Evolutionary conservation across 345 rosid genomes (phyloP).

Genomic region (Corchorus olitorius): DNA sequence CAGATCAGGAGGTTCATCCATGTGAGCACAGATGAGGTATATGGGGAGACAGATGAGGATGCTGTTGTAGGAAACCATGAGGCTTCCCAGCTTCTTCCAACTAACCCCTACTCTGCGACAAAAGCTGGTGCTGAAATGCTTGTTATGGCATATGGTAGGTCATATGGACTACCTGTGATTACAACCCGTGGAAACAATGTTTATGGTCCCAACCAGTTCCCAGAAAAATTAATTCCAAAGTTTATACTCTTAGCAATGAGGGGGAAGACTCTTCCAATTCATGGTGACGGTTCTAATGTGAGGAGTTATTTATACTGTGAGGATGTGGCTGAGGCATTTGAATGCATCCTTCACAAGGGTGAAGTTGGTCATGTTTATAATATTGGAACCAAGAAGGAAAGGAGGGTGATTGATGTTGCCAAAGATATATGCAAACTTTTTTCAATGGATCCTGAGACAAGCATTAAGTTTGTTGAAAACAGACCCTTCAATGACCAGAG

Average conservation of each 20-base stretch:
- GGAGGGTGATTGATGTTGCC: conserved; percentile 90
- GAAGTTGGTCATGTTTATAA: conserved; percentile 90
- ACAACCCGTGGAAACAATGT: conserved; percentile 95
- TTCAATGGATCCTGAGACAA: conserved; percentile 57
- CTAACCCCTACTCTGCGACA: conserved; percentile 89
- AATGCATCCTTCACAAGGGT: conserved; percentile 85
- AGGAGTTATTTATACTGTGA: conserved; percentile 88
- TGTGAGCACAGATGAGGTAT: conserved; percentile 92
- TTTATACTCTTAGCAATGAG: conserved; percentile 82
- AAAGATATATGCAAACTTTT: conserved; percentile 74
- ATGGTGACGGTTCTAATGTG: conserved; percentile 86
- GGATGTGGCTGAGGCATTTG: conserved; percentile 96
- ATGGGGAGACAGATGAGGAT: conserved; percentile 93
- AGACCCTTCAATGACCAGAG: conserved; percentile 93
- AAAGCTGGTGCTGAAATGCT: conserved; percentile 97
- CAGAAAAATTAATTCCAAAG: conserved; percentile 87
- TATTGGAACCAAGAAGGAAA: conserved; percentile 82
- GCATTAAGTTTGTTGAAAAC: conserved; percentile 79
- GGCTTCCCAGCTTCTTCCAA: conserved; percentile 95
- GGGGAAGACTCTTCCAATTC: conserved; percentile 76
- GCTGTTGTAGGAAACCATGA: conserved; percentile 92
- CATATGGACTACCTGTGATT: conserved; percentile 87
- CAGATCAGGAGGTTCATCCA: conserved; percentile 87
- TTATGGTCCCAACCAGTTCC: conserved; percentile 88
- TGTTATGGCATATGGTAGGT: conserved; percentile 93